Percentiles rank a stretch among this genome's conserved stretches.
These are phyloP conservation scores for Phellopilus nigrolimitatus DNA, from an alignment of 1,284 basidiomycete genomes.

Conservation along the genomic window DNA sequence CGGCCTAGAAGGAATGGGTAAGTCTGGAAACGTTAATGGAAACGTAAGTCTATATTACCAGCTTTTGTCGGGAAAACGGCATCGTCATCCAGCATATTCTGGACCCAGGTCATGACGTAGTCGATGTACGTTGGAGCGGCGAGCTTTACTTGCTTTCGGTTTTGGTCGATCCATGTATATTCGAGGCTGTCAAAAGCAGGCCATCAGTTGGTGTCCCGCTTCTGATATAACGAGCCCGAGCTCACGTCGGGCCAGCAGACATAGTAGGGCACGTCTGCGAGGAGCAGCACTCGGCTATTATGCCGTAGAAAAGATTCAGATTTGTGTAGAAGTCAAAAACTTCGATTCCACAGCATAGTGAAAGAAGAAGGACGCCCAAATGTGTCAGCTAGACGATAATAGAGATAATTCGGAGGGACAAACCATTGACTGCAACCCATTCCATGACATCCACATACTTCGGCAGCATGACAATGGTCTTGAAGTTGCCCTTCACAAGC, in stretches of 20 bases:
- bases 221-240: conserved; percentile 22
- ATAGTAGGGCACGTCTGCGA: conserved; percentile 87
- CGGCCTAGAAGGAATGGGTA: conserved; percentile 48
- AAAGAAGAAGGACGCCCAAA: conserved; percentile 1
- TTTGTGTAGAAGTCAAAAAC: conserved; percentile 97
- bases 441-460: conserved; percentile 98
- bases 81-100: conserved; percentile 92
- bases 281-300: conserved; percentile 93
- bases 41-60: conserved; percentile 45
- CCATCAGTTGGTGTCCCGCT: conserved; percentile 9
- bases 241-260: conserved; percentile 86
- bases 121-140: conserved; percentile 98
- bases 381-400: not conserved
- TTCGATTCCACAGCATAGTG: conserved; percentile 30
- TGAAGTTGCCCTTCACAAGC: conserved; percentile 97
- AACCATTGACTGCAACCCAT: conserved; percentile 97
- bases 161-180: conserved; percentile 98
- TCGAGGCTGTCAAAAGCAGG: conserved; percentile 60
- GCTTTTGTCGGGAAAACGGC: conserved; percentile 93
- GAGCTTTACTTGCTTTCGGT: conserved; percentile 88
- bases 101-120: conserved; percentile 98
- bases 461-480: conserved; percentile 96
- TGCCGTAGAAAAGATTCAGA: conserved; percentile 95
- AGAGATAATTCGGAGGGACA: conserved; percentile 30
- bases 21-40: not conserved